Evolutionary conservation across 2,329 filamentous ascomycete species (phyloP).

Genomic region (Ceratocystis albifundus): DNA sequence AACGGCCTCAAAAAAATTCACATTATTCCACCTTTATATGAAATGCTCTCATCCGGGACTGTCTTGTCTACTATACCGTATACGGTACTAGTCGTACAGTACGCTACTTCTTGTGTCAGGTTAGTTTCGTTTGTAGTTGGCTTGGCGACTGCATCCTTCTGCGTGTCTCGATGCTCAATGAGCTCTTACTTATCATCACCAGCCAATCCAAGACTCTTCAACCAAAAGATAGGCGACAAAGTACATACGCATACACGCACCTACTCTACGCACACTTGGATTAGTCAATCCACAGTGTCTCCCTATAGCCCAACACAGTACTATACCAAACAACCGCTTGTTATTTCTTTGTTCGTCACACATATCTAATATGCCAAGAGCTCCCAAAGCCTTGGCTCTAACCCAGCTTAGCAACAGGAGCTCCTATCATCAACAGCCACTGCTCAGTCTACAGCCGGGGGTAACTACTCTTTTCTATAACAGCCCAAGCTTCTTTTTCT

Average conservation of each 20-base stretch:
- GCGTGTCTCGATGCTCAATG: background rate
- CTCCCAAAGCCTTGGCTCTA: conserved; percentile 1
- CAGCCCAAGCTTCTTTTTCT: background rate
- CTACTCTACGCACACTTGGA: background rate
- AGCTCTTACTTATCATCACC: background rate
- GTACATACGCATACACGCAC: background rate
- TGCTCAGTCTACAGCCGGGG: background rate
- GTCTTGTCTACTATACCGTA: background rate
- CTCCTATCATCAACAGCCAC: background rate
- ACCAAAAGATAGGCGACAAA: background rate
- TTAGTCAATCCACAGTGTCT: background rate
- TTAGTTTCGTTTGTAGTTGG: conserved; percentile 7
- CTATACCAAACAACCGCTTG: background rate
- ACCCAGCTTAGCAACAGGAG: background rate
- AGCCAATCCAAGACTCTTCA: background rate
- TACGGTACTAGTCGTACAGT: background rate
- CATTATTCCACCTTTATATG: background rate
- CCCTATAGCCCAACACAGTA: background rate
- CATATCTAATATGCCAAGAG: background rate
- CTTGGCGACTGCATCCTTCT: conserved; percentile 11
- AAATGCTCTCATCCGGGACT: conserved; percentile 1
- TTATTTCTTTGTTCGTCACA: background rate
- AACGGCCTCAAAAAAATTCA: background rate
- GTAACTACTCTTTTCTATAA: background rate
- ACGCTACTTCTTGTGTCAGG: background rate